These are phyloP conservation scores for Blastomyces gilchristii DNA, from an alignment of 2,329 filamentous ascomycete genomes.

Conservation along the genomic window DNA sequence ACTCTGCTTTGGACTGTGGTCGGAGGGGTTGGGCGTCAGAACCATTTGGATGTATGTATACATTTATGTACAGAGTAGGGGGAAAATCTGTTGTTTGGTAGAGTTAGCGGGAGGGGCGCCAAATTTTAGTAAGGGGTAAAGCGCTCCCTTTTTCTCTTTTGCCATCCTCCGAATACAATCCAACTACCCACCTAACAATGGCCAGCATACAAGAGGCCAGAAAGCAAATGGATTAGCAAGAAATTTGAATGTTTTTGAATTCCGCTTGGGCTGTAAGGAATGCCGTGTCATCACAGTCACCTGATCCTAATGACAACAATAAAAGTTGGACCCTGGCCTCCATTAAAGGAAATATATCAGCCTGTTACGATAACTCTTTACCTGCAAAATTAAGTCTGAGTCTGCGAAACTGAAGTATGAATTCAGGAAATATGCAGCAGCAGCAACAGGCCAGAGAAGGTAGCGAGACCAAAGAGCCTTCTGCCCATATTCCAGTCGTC, in stretches of 20 bases:
- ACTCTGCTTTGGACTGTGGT: background rate
- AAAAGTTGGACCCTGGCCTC: background rate
- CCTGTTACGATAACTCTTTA: background rate
- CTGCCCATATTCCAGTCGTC: conserved; percentile 28
- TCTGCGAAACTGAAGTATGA: background rate
- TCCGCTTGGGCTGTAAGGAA: background rate
- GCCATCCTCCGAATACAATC: background rate
- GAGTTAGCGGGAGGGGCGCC: background rate
- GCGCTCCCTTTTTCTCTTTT: background rate
- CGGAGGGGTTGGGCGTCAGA: background rate
- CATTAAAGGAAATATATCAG: background rate
- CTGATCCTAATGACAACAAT: background rate
- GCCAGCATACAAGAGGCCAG: background rate
- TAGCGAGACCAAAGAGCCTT: background rate
- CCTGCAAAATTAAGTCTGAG: background rate
- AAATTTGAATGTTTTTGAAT: background rate
- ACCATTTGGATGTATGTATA: background rate
- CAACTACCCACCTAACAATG: background rate
- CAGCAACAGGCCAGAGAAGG: background rate
- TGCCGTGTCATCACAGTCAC: background rate
- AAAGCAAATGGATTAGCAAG: background rate
- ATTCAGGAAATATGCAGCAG: background rate
- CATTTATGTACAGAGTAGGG: too few species aligned
- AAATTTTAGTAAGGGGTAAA: background rate
- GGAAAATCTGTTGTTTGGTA: too few species aligned